These are phyloP conservation scores for Obba rivulosa DNA, from an alignment of 768 basidiomycete genomes.

Conservation along the genomic window DNA sequence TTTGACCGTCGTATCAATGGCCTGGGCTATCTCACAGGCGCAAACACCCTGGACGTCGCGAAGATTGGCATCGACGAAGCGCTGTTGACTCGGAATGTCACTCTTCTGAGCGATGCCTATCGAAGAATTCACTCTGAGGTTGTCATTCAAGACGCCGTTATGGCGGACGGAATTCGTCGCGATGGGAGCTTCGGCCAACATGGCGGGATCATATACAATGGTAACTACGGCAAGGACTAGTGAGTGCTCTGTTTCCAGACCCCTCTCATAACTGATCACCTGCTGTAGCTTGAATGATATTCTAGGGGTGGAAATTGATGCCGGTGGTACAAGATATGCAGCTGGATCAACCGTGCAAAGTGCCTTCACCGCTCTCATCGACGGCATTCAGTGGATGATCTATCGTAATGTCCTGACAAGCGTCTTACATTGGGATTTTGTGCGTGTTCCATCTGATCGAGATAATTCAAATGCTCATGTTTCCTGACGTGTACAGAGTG, in stretches of 20 bases:
- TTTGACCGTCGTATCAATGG: slow-evolving; percentile 40
- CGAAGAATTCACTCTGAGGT: slow-evolving; percentile 46
- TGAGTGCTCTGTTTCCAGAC: slow-evolving; percentile 15
- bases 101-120: slow-evolving; percentile 23
- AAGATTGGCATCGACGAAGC: slow-evolving; percentile 53
- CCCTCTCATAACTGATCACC: neutral
- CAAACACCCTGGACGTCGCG: slow-evolving; percentile 62
- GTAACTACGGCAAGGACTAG: slow-evolving; percentile 61
- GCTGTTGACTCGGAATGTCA: slow-evolving; percentile 23
- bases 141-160: slow-evolving; percentile 38
- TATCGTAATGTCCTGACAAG: slow-evolving; percentile 51
- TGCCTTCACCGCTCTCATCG: slow-evolving; percentile 52
- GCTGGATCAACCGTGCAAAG: slow-evolving; percentile 29
- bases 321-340: slow-evolving; percentile 53
- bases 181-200: slow-evolving; percentile 48
- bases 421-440: slow-evolving; percentile 68
- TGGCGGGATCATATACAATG: slow-evolving; percentile 41
- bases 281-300: slow-evolving; percentile 47
- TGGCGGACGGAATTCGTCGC: slow-evolving; percentile 54
- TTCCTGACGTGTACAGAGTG: slow-evolving; percentile 39
- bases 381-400: slow-evolving; percentile 68
- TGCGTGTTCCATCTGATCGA: slow-evolving; percentile 27
- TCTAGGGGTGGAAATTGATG: slow-evolving; percentile 54
- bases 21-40: slow-evolving; percentile 50
- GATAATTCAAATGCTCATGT: neutral